Evolutionary conservation across 176 grass and related monocot species (phyloP).

Genomic region (Melocanna baccifera): DNA sequence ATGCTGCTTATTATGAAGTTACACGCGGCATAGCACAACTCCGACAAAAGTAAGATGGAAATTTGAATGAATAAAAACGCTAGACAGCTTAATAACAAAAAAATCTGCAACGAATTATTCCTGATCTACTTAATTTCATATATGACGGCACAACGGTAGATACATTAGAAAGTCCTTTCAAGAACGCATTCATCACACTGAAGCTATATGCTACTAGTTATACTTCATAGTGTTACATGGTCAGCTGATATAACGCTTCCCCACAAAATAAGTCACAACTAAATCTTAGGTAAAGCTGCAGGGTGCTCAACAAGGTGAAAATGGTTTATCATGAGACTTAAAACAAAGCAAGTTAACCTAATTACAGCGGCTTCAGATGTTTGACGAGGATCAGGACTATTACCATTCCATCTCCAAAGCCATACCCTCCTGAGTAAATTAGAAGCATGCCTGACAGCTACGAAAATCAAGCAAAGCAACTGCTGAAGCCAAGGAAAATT

Average conservation of each 20-base stretch:
- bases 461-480: constrained; percentile 43
- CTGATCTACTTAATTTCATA: not conserved
- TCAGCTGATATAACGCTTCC: constrained; percentile 22
- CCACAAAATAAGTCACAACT: constrained; percentile 31
- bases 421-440: constrained; percentile 39
- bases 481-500: constrained; percentile 37
- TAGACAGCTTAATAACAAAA: not conserved
- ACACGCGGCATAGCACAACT: not conserved
- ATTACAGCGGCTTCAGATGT: constrained; percentile 45
- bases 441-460: constrained; percentile 39
- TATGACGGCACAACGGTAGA: not conserved
- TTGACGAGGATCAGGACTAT: constrained; percentile 13
- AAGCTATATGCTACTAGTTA: not conserved
- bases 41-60: not conserved
- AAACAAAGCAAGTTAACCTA: constrained; percentile 40
- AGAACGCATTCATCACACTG: not conserved
- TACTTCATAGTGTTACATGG: not conserved
- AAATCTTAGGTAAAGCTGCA: constrained; percentile 47
- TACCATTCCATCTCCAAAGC: constrained; percentile 34
- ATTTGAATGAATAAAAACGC: no score
- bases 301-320: constrained; percentile 31
- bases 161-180: not conserved
- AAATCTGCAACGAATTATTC: not conserved
- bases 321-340: constrained; percentile 29
- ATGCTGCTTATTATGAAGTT: not conserved